A percentile compares a stretch with the other conserved stretches of the same genome.
Evolutionary conservation across 257 asterid species (phyloP).

Genomic region (Ehretia macrophylla): DNA sequence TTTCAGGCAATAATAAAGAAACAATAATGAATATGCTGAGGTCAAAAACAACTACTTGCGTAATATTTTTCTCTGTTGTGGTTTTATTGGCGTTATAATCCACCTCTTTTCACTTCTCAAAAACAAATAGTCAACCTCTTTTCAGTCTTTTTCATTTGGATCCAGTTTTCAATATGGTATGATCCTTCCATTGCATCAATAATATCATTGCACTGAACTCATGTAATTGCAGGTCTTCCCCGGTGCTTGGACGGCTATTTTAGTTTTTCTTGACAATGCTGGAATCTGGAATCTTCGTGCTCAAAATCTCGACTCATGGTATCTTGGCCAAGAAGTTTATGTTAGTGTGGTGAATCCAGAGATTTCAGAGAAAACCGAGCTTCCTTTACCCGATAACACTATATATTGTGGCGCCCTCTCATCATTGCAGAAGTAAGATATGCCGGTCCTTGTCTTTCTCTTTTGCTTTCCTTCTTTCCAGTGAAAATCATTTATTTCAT

Average conservation of each 20-base stretch:
- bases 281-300: slow-evolving; percentile 94
- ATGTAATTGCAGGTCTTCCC: slow-evolving; percentile 64
- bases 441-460: background rate
- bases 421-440: slow-evolving; percentile 69
- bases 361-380: slow-evolving; percentile 48
- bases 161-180: no score
- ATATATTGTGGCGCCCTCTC: slow-evolving; percentile 82
- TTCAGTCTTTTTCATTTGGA: no score
- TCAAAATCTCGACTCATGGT: slow-evolving; percentile 93
- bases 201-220: background rate
- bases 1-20: no score
- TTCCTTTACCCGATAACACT: slow-evolving; percentile 63
- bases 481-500: background rate
- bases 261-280: slow-evolving; percentile 73
- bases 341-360: slow-evolving; percentile 74
- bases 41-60: no score
- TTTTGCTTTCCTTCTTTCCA: background rate
- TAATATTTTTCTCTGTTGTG: no score
- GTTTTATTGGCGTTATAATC: no score
- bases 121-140: no score
- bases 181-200: no score
- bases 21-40: no score
- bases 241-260: slow-evolving; percentile 91
- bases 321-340: slow-evolving; percentile 85
- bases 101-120: no score